These are phyloP conservation scores for Actinomucor elegans DNA, from an alignment of 371 early-diverging fungal genomes.

Conservation along the genomic window DNA sequence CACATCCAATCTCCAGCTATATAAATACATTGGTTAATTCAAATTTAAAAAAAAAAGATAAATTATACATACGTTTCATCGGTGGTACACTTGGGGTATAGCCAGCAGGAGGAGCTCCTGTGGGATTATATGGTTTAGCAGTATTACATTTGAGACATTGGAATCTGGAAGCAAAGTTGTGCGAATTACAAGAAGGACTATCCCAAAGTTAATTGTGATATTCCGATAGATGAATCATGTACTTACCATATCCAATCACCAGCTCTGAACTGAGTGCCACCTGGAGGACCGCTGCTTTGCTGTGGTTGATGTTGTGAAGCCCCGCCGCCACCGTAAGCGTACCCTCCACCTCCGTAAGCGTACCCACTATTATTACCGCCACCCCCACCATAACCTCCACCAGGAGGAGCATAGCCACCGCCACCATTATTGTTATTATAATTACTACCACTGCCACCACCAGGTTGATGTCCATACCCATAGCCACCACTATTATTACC, in stretches of 20 bases:
- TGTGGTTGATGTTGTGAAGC: slow-evolving; percentile 29
- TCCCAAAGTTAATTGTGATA: too few relatives aligned
- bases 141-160: slow-evolving; percentile 63
- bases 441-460: slow-evolving; percentile 7
- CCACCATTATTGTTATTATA: slow-evolving; percentile 4
- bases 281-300: slow-evolving; percentile 20
- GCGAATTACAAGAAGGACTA: slow-evolving; percentile 59
- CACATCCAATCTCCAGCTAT: slow-evolving; percentile 2
- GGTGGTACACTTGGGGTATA: background rate
- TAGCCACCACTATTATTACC: slow-evolving; percentile 15
- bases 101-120: slow-evolving; percentile 7
- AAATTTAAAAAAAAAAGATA: too few relatives aligned
- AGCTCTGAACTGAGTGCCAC: slow-evolving; percentile 49
- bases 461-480: slow-evolving; percentile 14
- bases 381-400: slow-evolving; percentile 26
- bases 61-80: background rate
- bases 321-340: slow-evolving; percentile 25
- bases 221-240: too few relatives aligned
- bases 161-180: slow-evolving; percentile 70
- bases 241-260: slow-evolving; percentile 67
- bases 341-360: slow-evolving; percentile 18
- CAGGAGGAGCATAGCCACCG: slow-evolving; percentile 19
- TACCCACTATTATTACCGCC: slow-evolving; percentile 1
- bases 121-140: slow-evolving; percentile 28
- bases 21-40: background rate